A percentile compares a stretch with the other conserved stretches of the same genome.
Evolutionary conservation across 2,329 filamentous ascomycete genomes (phyloP).

Genomic region (Fusarium sp.): DNA sequence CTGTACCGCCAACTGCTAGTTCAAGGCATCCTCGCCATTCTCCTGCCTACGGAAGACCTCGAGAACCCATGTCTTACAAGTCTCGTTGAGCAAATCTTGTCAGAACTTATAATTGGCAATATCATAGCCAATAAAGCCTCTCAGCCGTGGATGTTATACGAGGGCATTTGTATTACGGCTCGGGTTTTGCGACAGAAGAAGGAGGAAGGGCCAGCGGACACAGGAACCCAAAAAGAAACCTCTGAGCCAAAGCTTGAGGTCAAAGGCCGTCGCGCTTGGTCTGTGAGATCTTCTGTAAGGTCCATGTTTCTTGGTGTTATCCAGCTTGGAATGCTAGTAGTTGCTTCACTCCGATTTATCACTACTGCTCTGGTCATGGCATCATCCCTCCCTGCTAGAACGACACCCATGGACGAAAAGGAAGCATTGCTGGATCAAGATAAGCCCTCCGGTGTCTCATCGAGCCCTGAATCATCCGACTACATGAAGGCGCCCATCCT

Average conservation of each 20-base stretch:
- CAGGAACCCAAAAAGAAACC: constrained; percentile 26
- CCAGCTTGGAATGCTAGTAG: constrained; percentile 66
- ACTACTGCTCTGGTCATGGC: constrained; percentile 74
- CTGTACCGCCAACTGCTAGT: constrained; percentile 91
- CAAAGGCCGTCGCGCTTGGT: constrained; percentile 51
- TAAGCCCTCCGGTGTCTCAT: constrained; percentile 40
- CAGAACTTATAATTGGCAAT: constrained; percentile 89
- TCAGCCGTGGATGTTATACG: constrained; percentile 91
- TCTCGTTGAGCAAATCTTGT: constrained; percentile 87
- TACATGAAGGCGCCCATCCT: constrained; percentile 72
- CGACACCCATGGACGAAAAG: constrained; percentile 46
- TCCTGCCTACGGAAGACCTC: constrained; percentile 92
- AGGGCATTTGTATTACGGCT: constrained; percentile 80
- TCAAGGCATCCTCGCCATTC: constrained; percentile 81
- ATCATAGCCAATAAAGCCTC: constrained; percentile 82
- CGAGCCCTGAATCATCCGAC: constrained; percentile 30
- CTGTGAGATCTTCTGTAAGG: constrained; percentile 58
- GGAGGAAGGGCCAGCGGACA: constrained; percentile 30
- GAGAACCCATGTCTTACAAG: constrained; percentile 87
- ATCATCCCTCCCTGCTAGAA: constrained; percentile 72
- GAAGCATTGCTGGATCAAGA: constrained; percentile 33
- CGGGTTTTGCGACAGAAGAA: constrained; percentile 54
- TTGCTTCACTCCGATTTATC: constrained; percentile 74
- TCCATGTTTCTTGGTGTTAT: constrained; percentile 67
- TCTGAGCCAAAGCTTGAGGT: constrained; percentile 21